phyloP scores from a whole-genome alignment of 768 basidiomycete species.

The Tricholoma matsutake region DNA sequence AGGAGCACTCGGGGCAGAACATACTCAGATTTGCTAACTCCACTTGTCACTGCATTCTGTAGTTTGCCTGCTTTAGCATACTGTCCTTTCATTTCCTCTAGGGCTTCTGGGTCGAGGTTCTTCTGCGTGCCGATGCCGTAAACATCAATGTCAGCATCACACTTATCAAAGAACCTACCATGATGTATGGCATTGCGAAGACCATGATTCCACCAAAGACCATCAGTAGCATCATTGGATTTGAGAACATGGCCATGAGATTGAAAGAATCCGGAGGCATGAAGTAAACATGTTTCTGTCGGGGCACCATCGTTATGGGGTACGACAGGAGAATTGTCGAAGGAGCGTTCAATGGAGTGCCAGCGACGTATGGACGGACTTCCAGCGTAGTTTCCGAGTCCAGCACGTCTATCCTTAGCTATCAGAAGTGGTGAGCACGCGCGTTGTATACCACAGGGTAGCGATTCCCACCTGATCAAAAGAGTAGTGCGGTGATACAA shows the following conservation, averaged over 20 bases:
- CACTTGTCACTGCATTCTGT: slow-evolving; percentile 55
- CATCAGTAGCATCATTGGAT: slow-evolving; percentile 85
- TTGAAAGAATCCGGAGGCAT: slow-evolving; percentile 71
- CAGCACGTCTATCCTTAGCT: slow-evolving; percentile 70
- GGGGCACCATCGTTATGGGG: slow-evolving; percentile 56
- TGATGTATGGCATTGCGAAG: slow-evolving; percentile 71
- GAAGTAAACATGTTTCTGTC: slow-evolving; percentile 61
- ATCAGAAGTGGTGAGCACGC: slow-evolving; percentile 8
- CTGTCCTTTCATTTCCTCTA: slow-evolving; percentile 61
- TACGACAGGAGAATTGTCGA: slow-evolving; percentile 54
- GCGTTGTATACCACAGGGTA: neutral
- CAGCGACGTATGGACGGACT: slow-evolving; percentile 61
- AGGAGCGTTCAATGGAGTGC: slow-evolving; percentile 64
- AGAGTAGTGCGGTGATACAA: slow-evolving; percentile 58
- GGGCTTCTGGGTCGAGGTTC: slow-evolving; percentile 68
- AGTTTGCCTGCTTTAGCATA: slow-evolving; percentile 54
- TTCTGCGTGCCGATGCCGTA: slow-evolving; percentile 43
- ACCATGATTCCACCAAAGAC: slow-evolving; percentile 62
- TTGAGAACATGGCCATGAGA: slow-evolving; percentile 70
- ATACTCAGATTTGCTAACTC: slow-evolving; percentile 59
- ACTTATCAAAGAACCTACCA: slow-evolving; percentile 42
- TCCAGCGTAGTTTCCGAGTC: slow-evolving; percentile 38
- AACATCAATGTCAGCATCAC: slow-evolving; percentile 6
- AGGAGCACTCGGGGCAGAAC: neutral
- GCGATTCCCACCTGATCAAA: slow-evolving; percentile 62